A percentile compares a stretch with the other conserved stretches of the same genome.
phyloP scores from a whole-genome alignment of 352 stramenopile species.

The Elongisporangium undulatum region DNA sequence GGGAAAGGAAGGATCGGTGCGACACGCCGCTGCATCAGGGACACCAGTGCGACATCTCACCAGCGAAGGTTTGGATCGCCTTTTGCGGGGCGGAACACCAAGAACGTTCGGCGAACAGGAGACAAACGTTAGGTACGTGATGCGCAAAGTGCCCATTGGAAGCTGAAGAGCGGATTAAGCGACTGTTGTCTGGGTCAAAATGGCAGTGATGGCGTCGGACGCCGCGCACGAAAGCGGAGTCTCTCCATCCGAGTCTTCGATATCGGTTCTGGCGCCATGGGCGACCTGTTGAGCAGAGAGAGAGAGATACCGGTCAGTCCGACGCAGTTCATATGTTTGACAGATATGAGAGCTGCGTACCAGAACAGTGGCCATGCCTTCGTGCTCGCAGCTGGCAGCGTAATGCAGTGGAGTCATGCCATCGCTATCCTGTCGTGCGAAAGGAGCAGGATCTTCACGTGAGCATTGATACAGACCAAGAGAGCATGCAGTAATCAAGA shows the following conservation, averaged over 20 bases:
- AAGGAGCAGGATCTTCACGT: slow-evolving; percentile 3
- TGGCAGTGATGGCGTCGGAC: slow-evolving; percentile 32
- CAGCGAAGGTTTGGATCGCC: not conserved
- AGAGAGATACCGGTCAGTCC: not conserved
- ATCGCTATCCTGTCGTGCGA: slow-evolving; percentile 44
- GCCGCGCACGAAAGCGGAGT: slow-evolving; percentile 44
- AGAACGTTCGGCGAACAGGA: not conserved
- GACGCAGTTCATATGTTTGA: not conserved
- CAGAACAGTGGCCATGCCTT: slow-evolving; percentile 58
- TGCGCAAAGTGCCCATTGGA: not conserved
- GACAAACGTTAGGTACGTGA: not conserved
- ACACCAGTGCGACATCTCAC: too few species aligned
- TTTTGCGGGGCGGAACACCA: not conserved
- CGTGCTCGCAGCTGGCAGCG: slow-evolving; percentile 65
- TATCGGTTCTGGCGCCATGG: slow-evolving; percentile 50
- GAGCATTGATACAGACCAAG: slow-evolving; percentile 5
- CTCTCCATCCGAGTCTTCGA: slow-evolving; percentile 67
- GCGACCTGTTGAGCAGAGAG: slow-evolving; percentile 29
- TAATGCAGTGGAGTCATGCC: slow-evolving; percentile 84
- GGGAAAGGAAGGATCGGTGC: not conserved
- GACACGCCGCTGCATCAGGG: not conserved
- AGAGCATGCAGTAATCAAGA: slow-evolving; percentile 7
- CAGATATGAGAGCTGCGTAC: slow-evolving; percentile 16
- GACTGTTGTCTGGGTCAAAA: slow-evolving; percentile 17
- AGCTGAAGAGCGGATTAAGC: not conserved